Conservation (phyloP, 2,329 filamentous ascomycete species). For the Colletotrichum falcatum region DNA sequence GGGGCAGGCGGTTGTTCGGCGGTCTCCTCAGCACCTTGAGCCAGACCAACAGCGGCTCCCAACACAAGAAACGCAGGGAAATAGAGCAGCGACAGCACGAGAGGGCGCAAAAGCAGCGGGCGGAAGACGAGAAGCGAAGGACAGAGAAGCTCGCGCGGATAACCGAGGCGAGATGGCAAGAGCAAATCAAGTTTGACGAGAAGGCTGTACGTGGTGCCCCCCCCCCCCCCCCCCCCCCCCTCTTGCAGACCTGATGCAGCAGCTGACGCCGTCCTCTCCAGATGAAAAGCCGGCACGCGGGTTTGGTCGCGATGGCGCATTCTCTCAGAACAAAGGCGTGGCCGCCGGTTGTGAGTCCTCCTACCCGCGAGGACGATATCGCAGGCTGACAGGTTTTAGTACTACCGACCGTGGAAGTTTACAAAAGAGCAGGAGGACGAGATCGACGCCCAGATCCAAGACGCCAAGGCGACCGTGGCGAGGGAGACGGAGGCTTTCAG, state of each 20-base stretch:
- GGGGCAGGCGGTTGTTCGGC: slow-evolving; percentile 88
- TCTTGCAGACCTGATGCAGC: slow-evolving; percentile 14
- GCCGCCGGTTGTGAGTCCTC: slow-evolving; percentile 76
- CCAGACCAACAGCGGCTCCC: slow-evolving; percentile 72
- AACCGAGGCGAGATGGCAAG: slow-evolving; percentile 69
- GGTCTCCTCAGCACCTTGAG: slow-evolving; percentile 82
- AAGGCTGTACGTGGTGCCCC: slow-evolving; percentile 71
- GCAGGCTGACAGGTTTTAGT: slow-evolving; percentile 62
- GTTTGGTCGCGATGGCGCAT: slow-evolving; percentile 76
- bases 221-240: neutral
- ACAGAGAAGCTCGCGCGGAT: slow-evolving; percentile 74
- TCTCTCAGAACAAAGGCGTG: slow-evolving; percentile 78
- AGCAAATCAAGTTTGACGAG: slow-evolving; percentile 82
- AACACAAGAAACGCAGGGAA: slow-evolving; percentile 78
- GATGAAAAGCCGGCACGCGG: slow-evolving; percentile 81
- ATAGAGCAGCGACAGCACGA: slow-evolving; percentile 86
- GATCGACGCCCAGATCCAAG: slow-evolving; percentile 77
- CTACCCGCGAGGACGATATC: neutral
- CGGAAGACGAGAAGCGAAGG: slow-evolving; percentile 76
- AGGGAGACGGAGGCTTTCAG: slow-evolving; percentile 75
- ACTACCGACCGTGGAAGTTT: slow-evolving; percentile 87
- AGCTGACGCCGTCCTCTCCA: slow-evolving; percentile 53
- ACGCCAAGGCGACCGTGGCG: slow-evolving; percentile 72
- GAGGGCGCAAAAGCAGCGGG: slow-evolving; percentile 78
- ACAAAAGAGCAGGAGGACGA: slow-evolving; percentile 74